Evolutionary conservation across 176 grass and related monocot species (phyloP).

Genomic region (Otatea glauca): DNA sequence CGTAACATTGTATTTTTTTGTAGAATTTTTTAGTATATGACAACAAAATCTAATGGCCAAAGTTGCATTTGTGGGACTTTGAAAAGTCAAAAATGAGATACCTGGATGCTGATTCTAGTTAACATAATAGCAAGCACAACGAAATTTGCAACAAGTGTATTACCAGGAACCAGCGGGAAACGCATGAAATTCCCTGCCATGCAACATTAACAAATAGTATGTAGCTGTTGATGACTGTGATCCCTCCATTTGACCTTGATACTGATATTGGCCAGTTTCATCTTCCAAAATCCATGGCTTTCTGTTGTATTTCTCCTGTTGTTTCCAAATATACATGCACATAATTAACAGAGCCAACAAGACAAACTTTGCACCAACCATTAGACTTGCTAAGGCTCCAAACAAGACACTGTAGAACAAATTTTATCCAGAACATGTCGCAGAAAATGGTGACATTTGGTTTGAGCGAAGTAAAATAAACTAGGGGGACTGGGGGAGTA

Average conservation of each 20-base stretch:
- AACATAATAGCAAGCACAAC: conserved; percentile 20
- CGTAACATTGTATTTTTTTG: not conserved
- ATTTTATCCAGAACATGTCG: conserved; percentile 5
- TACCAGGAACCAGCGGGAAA: conserved; percentile 95
- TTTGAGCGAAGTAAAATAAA: conserved; percentile 14
- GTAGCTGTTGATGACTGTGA: conserved; percentile 93
- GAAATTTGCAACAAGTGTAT: conserved; percentile 36
- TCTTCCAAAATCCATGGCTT: conserved; percentile 98
- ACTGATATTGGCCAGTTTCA: conserved; percentile 97
- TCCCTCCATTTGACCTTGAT: conserved; percentile 88
- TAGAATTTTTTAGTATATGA: conserved; percentile 9
- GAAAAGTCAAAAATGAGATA: not conserved
- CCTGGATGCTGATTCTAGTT: conserved; percentile 10
- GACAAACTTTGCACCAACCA: conserved; percentile 2
- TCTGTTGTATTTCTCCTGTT: conserved; percentile 84
- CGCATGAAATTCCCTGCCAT: conserved; percentile 93
- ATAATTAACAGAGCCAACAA: conserved; percentile 16
- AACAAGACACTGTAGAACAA: not conserved
- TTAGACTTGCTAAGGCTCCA: conserved; percentile 11
- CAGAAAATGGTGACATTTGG: conserved; percentile 7
- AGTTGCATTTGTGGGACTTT: not conserved
- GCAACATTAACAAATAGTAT: conserved; percentile 93
- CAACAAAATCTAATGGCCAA: conserved; percentile 14
- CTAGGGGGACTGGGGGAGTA: not conserved
- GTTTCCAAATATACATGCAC: conserved; percentile 26